Evolutionary conservation across 768 basidiomycete genomes (phyloP), one percentile per base, ranked within the genome.

Genomic region (Lanmaoa rubissima): DNA sequence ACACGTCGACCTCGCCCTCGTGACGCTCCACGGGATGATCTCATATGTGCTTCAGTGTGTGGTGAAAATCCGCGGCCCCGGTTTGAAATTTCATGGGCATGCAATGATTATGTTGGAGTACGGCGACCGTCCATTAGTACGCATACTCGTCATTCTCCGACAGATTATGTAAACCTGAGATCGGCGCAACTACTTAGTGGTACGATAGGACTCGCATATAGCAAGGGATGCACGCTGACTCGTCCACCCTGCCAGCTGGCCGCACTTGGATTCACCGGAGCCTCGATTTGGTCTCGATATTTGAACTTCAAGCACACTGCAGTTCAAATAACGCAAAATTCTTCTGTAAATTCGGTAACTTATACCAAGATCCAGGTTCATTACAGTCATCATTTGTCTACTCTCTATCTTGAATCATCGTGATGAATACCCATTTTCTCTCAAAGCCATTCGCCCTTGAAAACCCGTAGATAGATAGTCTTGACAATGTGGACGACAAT

Each of bases 401-500:
- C 47, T 45, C 24, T 39, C 36, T 40, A 38, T 48, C n/a, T 34
- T 1, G 39, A 38, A 5, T 5, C 24, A n/a, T 32, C 13, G 6
- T 36, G n/a, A 39, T 21, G 16, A 40, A 45, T 4, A 26, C 42
- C 5, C 11, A 35, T 12, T 16, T 32, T 35, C 2, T 41, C 24
- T 59, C 43, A 71, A 36, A 71, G 69, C 69, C 69, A 71, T 51
- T 71, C 69, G n/a, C 66, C 66, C 4, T 62, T 65, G 54, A 71
- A 71, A 8, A 7, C 61, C 61, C 61, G 36, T 39, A 73, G 51
- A 48, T 71, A 71, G 16, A 69, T 12, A 1, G 31, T 58, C 63
- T 71, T 71, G 48, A 51, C 69, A n/a, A 69, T 12, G 36, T 71
- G 71, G 34, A 71, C 11, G 36, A 61, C 59, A 32, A 59, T 11